These are phyloP conservation scores for Eucalyptus pauciflora DNA, from an alignment of 345 rosid species.

Conservation along the genomic window DNA sequence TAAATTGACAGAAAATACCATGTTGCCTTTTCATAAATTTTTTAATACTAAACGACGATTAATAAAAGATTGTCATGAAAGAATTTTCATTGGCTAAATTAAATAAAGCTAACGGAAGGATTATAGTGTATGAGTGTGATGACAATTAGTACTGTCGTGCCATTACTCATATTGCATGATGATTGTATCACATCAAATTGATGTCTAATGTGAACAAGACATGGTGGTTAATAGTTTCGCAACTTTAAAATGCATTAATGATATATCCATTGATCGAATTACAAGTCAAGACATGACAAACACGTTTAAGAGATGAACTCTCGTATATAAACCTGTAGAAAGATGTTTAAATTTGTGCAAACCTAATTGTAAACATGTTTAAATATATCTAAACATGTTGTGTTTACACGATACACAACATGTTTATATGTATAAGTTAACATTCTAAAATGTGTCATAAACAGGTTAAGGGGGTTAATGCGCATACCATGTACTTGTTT, in stretches of 20 bases:
- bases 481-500: neutral
- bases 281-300: neutral
- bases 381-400: neutral
- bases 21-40: neutral
- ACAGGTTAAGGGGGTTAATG: neutral
- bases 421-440: neutral
- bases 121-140: neutral
- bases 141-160: neutral
- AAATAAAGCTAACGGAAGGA: neutral
- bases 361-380: neutral
- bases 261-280: neutral
- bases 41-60: neutral
- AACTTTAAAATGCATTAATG: neutral
- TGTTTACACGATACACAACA: neutral
- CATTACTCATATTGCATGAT: neutral
- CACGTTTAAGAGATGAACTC: neutral
- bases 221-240: neutral
- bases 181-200: neutral
- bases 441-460: neutral
- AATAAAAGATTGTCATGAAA: neutral
- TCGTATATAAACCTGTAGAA: neutral
- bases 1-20: neutral
- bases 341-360: neutral
- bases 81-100: neutral
- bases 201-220: neutral